Evolutionary conservation across 768 basidiomycete genomes (phyloP), one percentile per base, ranked within the genome.

Genomic region (Pulveroboletus sp.): DNA sequence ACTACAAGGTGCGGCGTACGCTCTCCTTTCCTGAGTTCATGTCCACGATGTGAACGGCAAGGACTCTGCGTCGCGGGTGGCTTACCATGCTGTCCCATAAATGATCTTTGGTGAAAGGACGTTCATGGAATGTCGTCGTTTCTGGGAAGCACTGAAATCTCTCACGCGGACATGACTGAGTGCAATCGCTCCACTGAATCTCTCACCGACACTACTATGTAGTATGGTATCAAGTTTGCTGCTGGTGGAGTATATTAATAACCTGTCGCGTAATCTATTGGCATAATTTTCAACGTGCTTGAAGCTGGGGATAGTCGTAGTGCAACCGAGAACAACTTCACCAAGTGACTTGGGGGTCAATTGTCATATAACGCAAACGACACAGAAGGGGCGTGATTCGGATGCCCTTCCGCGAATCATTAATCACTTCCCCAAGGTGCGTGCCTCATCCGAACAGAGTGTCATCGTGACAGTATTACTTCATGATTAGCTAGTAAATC

Each of bases 11-110:
- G 68, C 0, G 81, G 69, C 1, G 91, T 93, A 20, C 74, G 66
- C 47, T 86, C 84, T 59, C 83, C 83, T 72, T 93, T 93, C 89
- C 88, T 90, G 56, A 19, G 37, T 42, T 46, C 45, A 26, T 29
- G 37, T 50, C 30, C 16, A 34, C 35, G 38, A 42, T 50, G 19
- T 42, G 34, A 36, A 19, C 17, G 37, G 20, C 19, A 45, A 26
- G 14, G 23, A 13, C 12, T 17, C 8, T 9, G 42, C 24, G 32
- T 40, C 19, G 29, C 40, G 29, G 43, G 19, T 47, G 58, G 37
- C 66, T 63, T 54, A 80, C 81, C 81, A 83, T 50, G 81, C 81
- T 38, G 81, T 82, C 30, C 82, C 82, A 43, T 83, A 83, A 45
- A 83, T 77, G 32, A 81, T 75, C 49, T 68, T 76, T 43, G 73